Evolutionary conservation across 2,329 filamentous ascomycete genomes (phyloP).

Genomic region (Penicillium italicum): DNA sequence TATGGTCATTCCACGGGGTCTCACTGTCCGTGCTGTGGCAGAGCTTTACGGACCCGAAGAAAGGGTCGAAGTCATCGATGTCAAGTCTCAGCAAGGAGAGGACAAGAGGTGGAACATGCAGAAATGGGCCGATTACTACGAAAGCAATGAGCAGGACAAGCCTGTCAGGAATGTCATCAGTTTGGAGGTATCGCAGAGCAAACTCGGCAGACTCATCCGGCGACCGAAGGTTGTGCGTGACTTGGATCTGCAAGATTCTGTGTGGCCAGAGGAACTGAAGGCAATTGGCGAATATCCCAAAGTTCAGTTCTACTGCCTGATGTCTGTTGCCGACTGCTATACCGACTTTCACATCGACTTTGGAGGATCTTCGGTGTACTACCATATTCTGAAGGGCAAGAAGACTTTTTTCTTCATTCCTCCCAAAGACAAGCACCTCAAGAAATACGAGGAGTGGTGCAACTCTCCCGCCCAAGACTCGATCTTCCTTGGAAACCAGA

Average conservation of each 20-base stretch:
- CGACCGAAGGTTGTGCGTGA: slow-evolving; percentile 64
- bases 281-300: slow-evolving; percentile 58
- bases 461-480: slow-evolving; percentile 63
- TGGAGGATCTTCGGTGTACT: slow-evolving; percentile 67
- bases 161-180: slow-evolving; percentile 67
- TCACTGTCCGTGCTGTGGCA: slow-evolving; percentile 61
- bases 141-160: slow-evolving; percentile 54
- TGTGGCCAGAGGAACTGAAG: slow-evolving; percentile 50
- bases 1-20: slow-evolving; percentile 63
- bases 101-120: slow-evolving; percentile 63
- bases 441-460: slow-evolving; percentile 69
- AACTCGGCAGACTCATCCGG: slow-evolving; percentile 58
- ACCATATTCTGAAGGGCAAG: slow-evolving; percentile 65
- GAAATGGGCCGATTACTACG: slow-evolving; percentile 67
- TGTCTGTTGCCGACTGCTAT: slow-evolving; percentile 68
- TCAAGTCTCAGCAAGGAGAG: slow-evolving; percentile 64
- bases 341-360: slow-evolving; percentile 72
- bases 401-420: slow-evolving; percentile 71
- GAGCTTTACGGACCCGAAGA: slow-evolving; percentile 62
- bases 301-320: slow-evolving; percentile 66
- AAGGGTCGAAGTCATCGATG: slow-evolving; percentile 64
- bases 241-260: slow-evolving; percentile 52
- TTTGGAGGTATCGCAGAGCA: slow-evolving; percentile 63
- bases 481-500: slow-evolving; percentile 62
- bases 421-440: slow-evolving; percentile 63